Evolutionary conservation across 2,329 filamentous ascomycete genomes (phyloP).

Genomic region (Mycosphaerella sp.): DNA sequence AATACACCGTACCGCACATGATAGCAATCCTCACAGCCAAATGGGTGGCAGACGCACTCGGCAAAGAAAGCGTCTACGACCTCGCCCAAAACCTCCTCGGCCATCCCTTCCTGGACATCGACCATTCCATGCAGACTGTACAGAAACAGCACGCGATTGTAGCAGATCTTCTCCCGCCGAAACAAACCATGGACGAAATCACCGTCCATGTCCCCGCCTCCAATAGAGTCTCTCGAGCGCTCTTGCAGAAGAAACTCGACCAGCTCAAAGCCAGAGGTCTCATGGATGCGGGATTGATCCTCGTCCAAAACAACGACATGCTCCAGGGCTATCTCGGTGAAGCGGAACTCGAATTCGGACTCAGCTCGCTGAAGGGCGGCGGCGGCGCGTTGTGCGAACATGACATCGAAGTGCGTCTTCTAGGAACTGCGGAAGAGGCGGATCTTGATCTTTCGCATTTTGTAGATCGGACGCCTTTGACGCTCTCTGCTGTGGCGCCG

Average conservation of each 20-base stretch:
- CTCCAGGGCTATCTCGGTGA: constrained; percentile 48
- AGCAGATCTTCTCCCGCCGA: constrained; percentile 48
- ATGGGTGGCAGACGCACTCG: constrained; percentile 53
- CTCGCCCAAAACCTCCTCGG: constrained; percentile 54
- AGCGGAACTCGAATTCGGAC: neutral
- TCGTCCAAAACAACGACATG: constrained; percentile 46
- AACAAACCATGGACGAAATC: constrained; percentile 52
- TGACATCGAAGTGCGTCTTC: neutral
- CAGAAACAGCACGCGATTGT: constrained; percentile 38
- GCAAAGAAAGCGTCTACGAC: constrained; percentile 52
- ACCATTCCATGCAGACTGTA: constrained; percentile 44
- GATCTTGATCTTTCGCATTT: constrained; percentile 45
- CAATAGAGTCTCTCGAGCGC: constrained; percentile 39
- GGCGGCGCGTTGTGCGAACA: no score
- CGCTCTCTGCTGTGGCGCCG: constrained; percentile 47
- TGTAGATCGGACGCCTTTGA: constrained; percentile 51
- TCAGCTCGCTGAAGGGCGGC: neutral
- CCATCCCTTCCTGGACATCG: constrained; percentile 53
- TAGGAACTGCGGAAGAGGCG: constrained; percentile 24
- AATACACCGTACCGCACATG: constrained; percentile 52
- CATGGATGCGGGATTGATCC: constrained; percentile 53
- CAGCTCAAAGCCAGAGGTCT: constrained; percentile 47
- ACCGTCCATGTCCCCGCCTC: constrained; percentile 44
- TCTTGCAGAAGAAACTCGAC: constrained; percentile 44
- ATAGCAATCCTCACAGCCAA: constrained; percentile 55